Conservation (phyloP, 1,139 yeast genomes). For the Candida smagusa region DNA sequence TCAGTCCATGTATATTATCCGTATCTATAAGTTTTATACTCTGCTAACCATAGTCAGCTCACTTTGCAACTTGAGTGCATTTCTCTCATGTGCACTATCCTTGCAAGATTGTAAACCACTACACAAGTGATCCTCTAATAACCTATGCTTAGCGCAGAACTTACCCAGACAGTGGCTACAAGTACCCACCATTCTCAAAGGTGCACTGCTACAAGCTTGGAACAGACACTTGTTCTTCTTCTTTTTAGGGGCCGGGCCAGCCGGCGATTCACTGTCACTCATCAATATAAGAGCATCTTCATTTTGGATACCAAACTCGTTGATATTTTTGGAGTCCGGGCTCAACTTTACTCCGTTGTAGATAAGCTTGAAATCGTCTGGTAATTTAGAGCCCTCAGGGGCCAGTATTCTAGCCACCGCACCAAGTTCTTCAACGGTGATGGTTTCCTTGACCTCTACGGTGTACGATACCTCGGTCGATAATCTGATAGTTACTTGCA, state of each 20-base stretch:
- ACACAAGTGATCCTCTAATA: slow-evolving; percentile 83
- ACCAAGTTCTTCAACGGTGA: slow-evolving; percentile 49
- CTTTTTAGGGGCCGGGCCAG: slow-evolving; percentile 30
- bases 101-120: slow-evolving; percentile 76
- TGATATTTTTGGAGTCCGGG: slow-evolving; percentile 24
- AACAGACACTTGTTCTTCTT: slow-evolving; percentile 66
- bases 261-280: slow-evolving; percentile 26
- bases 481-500: slow-evolving; percentile 43
- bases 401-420: slow-evolving; percentile 42
- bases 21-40: slow-evolving; percentile 13
- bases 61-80: slow-evolving; percentile 32
- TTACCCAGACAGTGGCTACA: slow-evolving; percentile 85
- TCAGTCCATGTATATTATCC: not conserved
- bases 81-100: slow-evolving; percentile 63
- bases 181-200: slow-evolving; percentile 83
- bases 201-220: slow-evolving; percentile 58
- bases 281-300: slow-evolving; percentile 43
- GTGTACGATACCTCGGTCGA: slow-evolving; percentile 40
- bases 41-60: slow-evolving; percentile 42
- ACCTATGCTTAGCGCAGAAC: slow-evolving; percentile 83
- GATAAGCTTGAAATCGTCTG: slow-evolving; percentile 47
- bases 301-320: slow-evolving; percentile 20
- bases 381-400: slow-evolving; percentile 31
- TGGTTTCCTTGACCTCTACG: slow-evolving; percentile 47
- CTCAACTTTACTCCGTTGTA: slow-evolving; percentile 50